Conservation (phyloP, 2,329 filamentous ascomycete species). For the Talaromyces marneffei region DNA sequence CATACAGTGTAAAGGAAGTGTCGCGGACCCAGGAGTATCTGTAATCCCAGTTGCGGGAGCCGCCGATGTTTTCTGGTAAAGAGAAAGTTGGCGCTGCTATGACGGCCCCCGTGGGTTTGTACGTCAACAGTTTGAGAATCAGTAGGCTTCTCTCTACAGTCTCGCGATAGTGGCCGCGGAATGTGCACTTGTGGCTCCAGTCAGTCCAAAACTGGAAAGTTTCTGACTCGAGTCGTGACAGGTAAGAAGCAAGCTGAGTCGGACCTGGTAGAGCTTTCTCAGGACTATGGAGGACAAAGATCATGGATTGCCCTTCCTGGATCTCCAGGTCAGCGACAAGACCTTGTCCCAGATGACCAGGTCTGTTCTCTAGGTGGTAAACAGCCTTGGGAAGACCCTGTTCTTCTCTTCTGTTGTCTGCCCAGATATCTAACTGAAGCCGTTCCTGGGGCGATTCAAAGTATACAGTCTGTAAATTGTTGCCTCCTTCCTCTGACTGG, state of each 20-base stretch:
- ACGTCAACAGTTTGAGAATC: slow-evolving; percentile 70
- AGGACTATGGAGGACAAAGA: slow-evolving; percentile 63
- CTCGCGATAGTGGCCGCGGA: slow-evolving; percentile 67
- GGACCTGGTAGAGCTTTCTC: slow-evolving; percentile 52
- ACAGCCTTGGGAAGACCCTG: slow-evolving; percentile 45
- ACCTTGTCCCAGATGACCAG: slow-evolving; percentile 56
- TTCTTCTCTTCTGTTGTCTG: slow-evolving; percentile 53
- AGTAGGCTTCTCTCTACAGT: slow-evolving; percentile 65
- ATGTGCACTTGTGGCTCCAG: slow-evolving; percentile 66
- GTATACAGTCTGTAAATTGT: slow-evolving; percentile 54
- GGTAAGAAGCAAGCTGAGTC: slow-evolving; percentile 52
- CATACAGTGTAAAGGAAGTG: slow-evolving; percentile 70
- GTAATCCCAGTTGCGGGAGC: slow-evolving; percentile 49
- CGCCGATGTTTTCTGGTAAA: slow-evolving; percentile 67
- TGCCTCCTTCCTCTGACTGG: slow-evolving; percentile 32
- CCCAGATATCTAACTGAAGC: slow-evolving; percentile 62
- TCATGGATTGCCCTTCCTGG: slow-evolving; percentile 61
- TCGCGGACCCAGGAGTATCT: slow-evolving; percentile 70
- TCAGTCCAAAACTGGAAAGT: slow-evolving; percentile 68
- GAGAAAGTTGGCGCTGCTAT: slow-evolving; percentile 72
- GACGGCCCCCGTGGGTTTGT: slow-evolving; percentile 72
- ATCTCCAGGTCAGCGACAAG: slow-evolving; percentile 57
- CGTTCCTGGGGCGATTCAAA: slow-evolving; percentile 56
- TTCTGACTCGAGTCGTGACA: slow-evolving; percentile 61
- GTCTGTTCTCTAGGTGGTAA: slow-evolving; percentile 51